Percentiles rank a stretch among this genome's conserved stretches.
Evolutionary conservation across 2,329 filamentous ascomycete genomes (phyloP).

Genomic region (Hymenoscyphus fraxineus): DNA sequence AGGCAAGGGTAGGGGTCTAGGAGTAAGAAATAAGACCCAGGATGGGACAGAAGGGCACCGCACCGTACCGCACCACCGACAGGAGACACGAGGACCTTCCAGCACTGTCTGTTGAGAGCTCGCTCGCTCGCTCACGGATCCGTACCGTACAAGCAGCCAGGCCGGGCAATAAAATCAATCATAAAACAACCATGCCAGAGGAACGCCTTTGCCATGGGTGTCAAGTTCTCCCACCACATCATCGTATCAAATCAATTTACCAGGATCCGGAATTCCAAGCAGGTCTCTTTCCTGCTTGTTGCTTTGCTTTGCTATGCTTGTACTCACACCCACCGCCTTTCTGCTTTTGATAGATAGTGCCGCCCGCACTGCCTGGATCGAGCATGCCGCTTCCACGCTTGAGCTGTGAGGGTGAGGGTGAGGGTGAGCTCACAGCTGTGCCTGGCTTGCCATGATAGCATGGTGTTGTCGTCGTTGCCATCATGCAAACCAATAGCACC

Average conservation of each 20-base stretch:
- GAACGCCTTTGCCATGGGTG: slow-evolving; percentile 3
- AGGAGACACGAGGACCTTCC: slow-evolving; percentile 1
- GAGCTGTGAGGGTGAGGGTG: not conserved
- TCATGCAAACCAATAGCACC: slow-evolving; percentile 1
- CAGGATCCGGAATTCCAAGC: not conserved
- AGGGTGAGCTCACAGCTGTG: not conserved
- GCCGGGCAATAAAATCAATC: slow-evolving; percentile 4
- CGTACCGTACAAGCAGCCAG: not conserved
- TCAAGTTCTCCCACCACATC: not conserved
- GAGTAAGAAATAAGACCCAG: slow-evolving; percentile 2
- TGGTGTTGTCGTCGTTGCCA: slow-evolving; percentile 2
- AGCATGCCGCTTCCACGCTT: not conserved
- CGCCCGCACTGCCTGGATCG: not conserved
- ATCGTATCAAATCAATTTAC: not conserved
- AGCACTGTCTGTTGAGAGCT: not conserved
- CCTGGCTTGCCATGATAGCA: not conserved
- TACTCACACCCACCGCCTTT: not conserved
- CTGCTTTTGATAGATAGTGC: slow-evolving; percentile 1
- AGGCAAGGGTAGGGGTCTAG: slow-evolving; percentile 3
- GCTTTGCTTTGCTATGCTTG: not conserved
- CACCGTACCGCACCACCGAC: not conserved
- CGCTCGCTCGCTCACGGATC: not conserved
- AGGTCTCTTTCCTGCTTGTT: not conserved
- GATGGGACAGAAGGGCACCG: not conserved
- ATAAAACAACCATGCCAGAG: slow-evolving; percentile 5